A percentile compares a stretch with the other conserved stretches of the same genome.
phyloP scores from a whole-genome alignment of 2,329 filamentous ascomycete genomes.

The Zasmidium angulare region DNA sequence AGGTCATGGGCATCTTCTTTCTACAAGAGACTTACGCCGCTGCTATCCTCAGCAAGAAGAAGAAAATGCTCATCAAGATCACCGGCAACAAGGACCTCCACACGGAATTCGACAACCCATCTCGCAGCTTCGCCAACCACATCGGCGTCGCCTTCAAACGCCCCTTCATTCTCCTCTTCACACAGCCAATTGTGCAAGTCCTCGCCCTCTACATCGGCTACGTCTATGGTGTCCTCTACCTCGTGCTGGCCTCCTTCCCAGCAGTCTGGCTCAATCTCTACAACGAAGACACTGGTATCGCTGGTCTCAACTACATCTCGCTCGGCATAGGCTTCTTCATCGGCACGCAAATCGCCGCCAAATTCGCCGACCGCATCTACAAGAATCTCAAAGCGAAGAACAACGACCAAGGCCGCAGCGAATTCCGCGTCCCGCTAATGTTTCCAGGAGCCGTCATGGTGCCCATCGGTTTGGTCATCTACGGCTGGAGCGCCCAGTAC shows the following conservation, averaged over 20 bases:
- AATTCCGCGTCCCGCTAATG: conserved; percentile 54
- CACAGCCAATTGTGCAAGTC: conserved; percentile 39
- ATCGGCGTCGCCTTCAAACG: conserved; percentile 34
- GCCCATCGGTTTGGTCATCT: conserved; percentile 57
- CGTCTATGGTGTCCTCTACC: conserved; percentile 41
- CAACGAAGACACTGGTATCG: conserved; percentile 29
- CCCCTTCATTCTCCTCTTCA: conserved; percentile 38
- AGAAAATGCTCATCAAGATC: conserved; percentile 55
- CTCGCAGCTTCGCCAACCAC: conserved; percentile 33
- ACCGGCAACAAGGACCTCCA: conserved; percentile 62
- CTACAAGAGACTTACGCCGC: conserved; percentile 67
- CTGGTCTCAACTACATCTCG: conserved; percentile 46
- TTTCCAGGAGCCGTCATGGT: conserved; percentile 55
- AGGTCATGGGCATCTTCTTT: conserved; percentile 61
- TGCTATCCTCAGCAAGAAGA: conserved; percentile 60
- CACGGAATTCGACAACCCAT: conserved; percentile 47
- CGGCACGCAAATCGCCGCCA: conserved; percentile 44
- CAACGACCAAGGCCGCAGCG: conserved; percentile 38
- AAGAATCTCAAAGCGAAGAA: conserved; percentile 39
- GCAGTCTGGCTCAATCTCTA: conserved; percentile 32
- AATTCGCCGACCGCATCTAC: conserved; percentile 39
- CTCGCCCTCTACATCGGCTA: conserved; percentile 40
- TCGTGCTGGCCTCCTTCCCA: conserved; percentile 39
- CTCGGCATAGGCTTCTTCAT: conserved; percentile 62
- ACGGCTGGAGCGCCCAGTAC: conserved; percentile 58